These are phyloP conservation scores for Lactarius evosmus DNA, from an alignment of 768 basidiomycete genomes.

Conservation along the genomic window DNA sequence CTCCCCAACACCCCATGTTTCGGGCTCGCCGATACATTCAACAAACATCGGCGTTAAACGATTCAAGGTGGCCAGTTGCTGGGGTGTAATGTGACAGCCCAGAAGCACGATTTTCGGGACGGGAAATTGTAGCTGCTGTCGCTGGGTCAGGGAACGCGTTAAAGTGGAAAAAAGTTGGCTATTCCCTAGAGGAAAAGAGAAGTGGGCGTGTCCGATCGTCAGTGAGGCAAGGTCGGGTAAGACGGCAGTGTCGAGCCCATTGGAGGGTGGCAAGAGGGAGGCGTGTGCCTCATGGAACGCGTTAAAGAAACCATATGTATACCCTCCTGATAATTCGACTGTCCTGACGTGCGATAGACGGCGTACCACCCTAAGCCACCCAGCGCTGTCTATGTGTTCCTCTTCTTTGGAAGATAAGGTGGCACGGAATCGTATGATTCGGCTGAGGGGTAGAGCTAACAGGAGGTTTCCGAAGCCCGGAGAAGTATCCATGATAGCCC, in stretches of 20 bases:
- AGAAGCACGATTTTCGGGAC: neutral
- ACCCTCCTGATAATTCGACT: constrained; percentile 6
- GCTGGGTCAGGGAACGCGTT: constrained; percentile 10
- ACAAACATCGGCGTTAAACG: neutral
- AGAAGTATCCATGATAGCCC: neutral
- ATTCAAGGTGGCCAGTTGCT: constrained; percentile 17
- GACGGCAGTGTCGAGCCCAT: neutral
- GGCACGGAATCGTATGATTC: constrained; percentile 4
- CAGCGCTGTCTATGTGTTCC: neutral
- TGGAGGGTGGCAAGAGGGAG: neutral
- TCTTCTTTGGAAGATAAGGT: neutral
- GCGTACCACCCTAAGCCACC: constrained; percentile 17
- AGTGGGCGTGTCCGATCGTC: constrained; percentile 17
- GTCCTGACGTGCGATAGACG: constrained; percentile 10
- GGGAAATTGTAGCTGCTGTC: neutral
- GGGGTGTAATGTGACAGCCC: constrained; percentile 16
- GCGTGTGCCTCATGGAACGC: constrained; percentile 9
- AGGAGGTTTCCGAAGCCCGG: constrained; percentile 10
- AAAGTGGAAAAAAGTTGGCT: constrained; percentile 18
- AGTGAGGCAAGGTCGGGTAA: constrained; percentile 5
- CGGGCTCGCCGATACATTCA: constrained; percentile 9
- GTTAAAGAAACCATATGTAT: constrained; percentile 10
- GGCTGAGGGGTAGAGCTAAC: constrained; percentile 1
- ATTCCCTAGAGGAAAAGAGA: constrained; percentile 22
- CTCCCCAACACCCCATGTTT: constrained; percentile 21